A percentile compares a stretch with the other conserved stretches of the same genome.
phyloP scores from a whole-genome alignment of 495 filamentous ascomycete genomes.

The Aspergillus affinis region DNA sequence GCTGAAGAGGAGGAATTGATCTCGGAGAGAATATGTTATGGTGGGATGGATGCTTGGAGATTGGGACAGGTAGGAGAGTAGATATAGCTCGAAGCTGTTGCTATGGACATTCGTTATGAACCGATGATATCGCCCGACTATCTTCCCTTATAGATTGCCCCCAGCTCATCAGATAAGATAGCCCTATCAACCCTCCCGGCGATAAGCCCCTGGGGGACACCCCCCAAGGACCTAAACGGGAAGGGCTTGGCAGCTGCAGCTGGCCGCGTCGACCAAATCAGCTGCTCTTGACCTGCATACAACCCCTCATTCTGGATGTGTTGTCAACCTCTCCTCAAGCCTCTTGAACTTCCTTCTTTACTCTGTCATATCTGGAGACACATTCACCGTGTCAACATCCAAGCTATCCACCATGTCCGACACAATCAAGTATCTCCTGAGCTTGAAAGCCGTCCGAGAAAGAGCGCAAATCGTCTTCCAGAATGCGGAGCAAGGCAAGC shows the following conservation, averaged over 20 bases:
- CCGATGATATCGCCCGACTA: not conserved
- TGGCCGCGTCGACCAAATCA: too few relatives aligned
- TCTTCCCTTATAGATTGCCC: not conserved
- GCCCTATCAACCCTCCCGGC: not conserved
- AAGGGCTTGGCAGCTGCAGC: too few relatives aligned
- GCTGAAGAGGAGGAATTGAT: not conserved
- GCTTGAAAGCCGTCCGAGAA: conserved; percentile 39
- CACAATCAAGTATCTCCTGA: conserved; percentile 34
- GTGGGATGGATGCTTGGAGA: not conserved
- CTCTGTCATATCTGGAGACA: not conserved
- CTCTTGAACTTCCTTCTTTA: not conserved
- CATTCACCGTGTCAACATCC: not conserved
- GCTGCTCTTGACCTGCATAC: not conserved
- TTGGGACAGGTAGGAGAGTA: not conserved
- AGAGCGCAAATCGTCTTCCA: conserved; percentile 31
- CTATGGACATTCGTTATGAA: too few relatives aligned
- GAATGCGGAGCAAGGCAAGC: conserved; percentile 29
- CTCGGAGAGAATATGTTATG: not conserved
- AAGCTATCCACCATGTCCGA: conserved; percentile 15
- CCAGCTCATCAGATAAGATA: conserved; percentile 20
- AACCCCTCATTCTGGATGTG: not conserved
- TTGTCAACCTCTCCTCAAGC: not conserved
- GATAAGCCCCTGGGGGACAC: not conserved
- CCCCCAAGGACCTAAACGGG: too few relatives aligned
- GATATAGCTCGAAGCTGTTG: not conserved